Base-by-base conservation (phyloP, 306 rosid species). In the Notholithocarpus densiflorus region DNA sequence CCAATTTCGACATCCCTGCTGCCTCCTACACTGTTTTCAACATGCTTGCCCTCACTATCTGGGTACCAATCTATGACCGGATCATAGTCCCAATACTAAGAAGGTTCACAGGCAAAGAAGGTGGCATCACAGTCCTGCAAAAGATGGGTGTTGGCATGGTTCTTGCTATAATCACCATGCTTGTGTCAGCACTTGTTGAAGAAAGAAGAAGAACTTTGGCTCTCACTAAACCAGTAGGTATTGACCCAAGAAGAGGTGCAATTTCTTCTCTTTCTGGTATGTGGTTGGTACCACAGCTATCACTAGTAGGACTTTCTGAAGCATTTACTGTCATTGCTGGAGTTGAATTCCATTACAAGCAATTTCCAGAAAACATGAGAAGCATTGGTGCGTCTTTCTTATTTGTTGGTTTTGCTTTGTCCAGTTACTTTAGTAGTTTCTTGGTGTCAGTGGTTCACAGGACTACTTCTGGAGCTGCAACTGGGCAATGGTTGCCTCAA, bases 281-380 rank as follows among this genome's bases (percentile, higher is more conserved):
- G 5, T 88, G 92, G 97, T 52, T 94, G 40, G 37, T 92, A 78
- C 98, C 98, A 32, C 97, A 94, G 80, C 77, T 90, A 29, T 0
- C 74, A 5, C 11, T 94, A 8, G 85, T 90, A 2, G 94, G 98
- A 10, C 19, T 94, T 2, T 60, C 91, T 32, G 94, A 92, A 57
- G 78, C 89, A 13, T 92, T 94, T 40, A 53, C 82, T 0, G 27
- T 87, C 0, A 77, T 94, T 21, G 97, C 93, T 43, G 92, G 88
- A 82, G 75, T 86, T 43, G 98, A 94, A 19, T 84, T 94, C 19
- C 89, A 89, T 87, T 90, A 92, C 84, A 92, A 92, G 78, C 97
- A 90, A 14, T 89, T 94, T 62, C 98, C 98, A 10, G 94, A 94
- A 87, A 92, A 94, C 79, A 92, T 94, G 98, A 88, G 93, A 84